Percentiles rank a stretch among this genome's conserved stretches.
Evolutionary conservation across 1,139 yeast species (phyloP).

Genomic region (Pichiaceae sp.): DNA sequence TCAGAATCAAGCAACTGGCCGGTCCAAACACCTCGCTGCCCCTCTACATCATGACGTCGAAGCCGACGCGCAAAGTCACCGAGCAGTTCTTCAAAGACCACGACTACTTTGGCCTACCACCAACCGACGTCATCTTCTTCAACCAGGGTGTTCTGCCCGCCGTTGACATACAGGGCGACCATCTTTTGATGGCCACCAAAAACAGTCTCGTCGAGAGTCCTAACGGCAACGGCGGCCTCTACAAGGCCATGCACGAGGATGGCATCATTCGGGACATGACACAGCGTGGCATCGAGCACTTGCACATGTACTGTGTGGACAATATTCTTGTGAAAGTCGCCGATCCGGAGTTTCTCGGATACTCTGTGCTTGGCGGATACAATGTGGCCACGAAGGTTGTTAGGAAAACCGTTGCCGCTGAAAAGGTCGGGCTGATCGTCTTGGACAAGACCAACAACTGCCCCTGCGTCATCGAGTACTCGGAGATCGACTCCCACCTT

Average conservation of each 20-base stretch:
- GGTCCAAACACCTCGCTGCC: slow-evolving; percentile 37
- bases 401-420: slow-evolving; percentile 80
- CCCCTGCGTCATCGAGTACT: slow-evolving; percentile 93
- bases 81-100: slow-evolving; percentile 57
- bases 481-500: slow-evolving; percentile 74
- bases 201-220: slow-evolving; percentile 73
- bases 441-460: slow-evolving; percentile 46
- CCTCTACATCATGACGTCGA: slow-evolving; percentile 95
- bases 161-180: slow-evolving; percentile 59
- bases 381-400: slow-evolving; percentile 92
- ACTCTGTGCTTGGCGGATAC: slow-evolving; percentile 56
- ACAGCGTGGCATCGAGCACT: slow-evolving; percentile 69
- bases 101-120: slow-evolving; percentile 60
- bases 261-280: slow-evolving; percentile 62
- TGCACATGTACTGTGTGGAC: slow-evolving; percentile 97
- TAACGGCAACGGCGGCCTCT: slow-evolving; percentile 97
- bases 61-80: slow-evolving; percentile 78
- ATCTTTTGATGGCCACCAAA: slow-evolving; percentile 49
- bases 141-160: slow-evolving; percentile 97
- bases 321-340: slow-evolving; percentile 89
- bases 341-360: slow-evolving; percentile 89
- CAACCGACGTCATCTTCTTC: slow-evolving; percentile 62
- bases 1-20: slow-evolving; percentile 54
- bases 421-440: slow-evolving; percentile 89
- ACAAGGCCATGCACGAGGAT: slow-evolving; percentile 67